A percentile compares a stretch with the other conserved stretches of the same genome.
phyloP scores from a whole-genome alignment of 257 asterid genomes.

The Nyctanthes arbortristis region DNA sequence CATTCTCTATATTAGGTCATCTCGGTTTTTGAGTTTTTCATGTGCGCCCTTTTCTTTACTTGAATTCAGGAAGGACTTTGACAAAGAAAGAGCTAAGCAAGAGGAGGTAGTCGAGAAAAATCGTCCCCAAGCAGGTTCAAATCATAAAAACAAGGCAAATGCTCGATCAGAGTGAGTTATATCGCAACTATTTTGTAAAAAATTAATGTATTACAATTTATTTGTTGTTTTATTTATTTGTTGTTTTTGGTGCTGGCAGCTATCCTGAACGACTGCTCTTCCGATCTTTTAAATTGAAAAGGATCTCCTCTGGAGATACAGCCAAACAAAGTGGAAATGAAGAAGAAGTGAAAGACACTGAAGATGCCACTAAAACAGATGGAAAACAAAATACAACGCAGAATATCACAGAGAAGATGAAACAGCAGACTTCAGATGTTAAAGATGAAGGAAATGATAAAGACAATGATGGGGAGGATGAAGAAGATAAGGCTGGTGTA shows the following conservation, averaged over 20 bases:
- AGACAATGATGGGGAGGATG: constrained; percentile 36
- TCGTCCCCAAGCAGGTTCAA: constrained; percentile 46
- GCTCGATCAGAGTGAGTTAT: constrained; percentile 61
- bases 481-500: constrained; percentile 31
- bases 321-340: constrained; percentile 42
- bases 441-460: constrained; percentile 25
- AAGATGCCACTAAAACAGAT: constrained; percentile 37
- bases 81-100: constrained; percentile 71
- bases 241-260: constrained; percentile 43
- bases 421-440: constrained; percentile 32
- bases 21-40: constrained; percentile 5
- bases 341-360: constrained; percentile 29
- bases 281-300: constrained; percentile 79
- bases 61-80: constrained; percentile 67
- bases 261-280: constrained; percentile 83
- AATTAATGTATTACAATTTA: constrained; percentile 15
- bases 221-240: constrained; percentile 14
- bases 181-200: background rate
- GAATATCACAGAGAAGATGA: constrained; percentile 34
- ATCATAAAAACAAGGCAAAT: constrained; percentile 49
- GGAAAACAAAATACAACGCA: constrained; percentile 35
- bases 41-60: constrained; percentile 13
- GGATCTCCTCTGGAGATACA: constrained; percentile 43
- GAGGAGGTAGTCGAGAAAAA: constrained; percentile 50
- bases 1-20: too few relatives aligned